Percentiles rank a stretch among this genome's conserved stretches.
These are phyloP conservation scores for Guadua angustifolia DNA, from an alignment of 176 grass and related monocot species.

Conservation along the genomic window DNA sequence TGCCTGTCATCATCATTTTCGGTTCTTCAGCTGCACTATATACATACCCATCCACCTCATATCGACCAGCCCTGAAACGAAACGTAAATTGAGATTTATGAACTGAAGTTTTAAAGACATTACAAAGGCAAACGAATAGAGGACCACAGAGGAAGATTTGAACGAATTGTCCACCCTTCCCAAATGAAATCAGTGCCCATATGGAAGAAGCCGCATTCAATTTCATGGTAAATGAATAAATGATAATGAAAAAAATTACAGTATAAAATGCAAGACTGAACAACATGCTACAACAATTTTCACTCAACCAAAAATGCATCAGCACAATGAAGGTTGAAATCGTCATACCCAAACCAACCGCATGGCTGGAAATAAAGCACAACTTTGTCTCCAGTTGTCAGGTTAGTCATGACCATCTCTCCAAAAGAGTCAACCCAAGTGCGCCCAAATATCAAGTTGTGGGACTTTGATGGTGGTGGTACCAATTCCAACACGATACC, in stretches of 20 bases:
- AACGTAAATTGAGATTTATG: conserved; percentile 13
- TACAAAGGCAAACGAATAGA: not conserved
- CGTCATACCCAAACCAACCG: conserved; percentile 92
- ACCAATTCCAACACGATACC: conserved; percentile 83
- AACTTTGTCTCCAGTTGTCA: conserved; percentile 91
- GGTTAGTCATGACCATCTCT: conserved; percentile 85
- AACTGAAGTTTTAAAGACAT: not conserved
- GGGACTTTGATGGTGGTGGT: conserved; percentile 75
- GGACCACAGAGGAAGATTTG: not conserved
- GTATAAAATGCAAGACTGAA: not conserved
- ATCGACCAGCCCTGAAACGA: conserved; percentile 75
- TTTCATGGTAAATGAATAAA: conserved; percentile 30
- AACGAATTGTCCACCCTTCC: not conserved
- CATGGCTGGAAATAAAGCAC: conserved; percentile 90
- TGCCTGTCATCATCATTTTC: conserved; percentile 90
- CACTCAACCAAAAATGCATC: conserved; percentile 12
- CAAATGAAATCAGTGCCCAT: not conserved
- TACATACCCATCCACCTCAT: conserved; percentile 95
- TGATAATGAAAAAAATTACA: not conserved
- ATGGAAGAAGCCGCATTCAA: not conserved
- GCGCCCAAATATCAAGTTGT: conserved; percentile 96
- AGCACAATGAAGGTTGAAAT: not conserved
- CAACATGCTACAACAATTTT: not conserved
- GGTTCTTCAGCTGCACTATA: conserved; percentile 89
- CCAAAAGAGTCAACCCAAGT: conserved; percentile 86